Percentiles rank a stretch among this genome's conserved stretches.
Evolutionary conservation across 225 moss, liverwort and hornwort species (phyloP).

Genomic region (Bryoerythrophyllum caledonicum): DNA sequence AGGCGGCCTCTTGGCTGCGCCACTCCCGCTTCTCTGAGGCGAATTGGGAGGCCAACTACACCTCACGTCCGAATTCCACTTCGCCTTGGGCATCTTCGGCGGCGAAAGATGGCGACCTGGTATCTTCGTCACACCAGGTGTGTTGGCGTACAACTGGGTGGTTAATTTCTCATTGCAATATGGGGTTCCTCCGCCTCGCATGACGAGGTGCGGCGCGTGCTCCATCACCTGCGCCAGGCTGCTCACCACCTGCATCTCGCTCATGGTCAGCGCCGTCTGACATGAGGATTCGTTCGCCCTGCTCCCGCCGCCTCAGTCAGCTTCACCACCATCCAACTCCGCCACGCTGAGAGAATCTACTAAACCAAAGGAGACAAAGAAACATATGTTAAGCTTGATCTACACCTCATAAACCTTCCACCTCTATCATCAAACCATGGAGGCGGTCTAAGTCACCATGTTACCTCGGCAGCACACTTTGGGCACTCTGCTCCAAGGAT

Average conservation of each 20-base stretch:
- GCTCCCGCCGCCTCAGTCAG: conserved; percentile 9
- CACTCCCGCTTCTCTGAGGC: conserved; percentile 19
- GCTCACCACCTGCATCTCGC: conserved; percentile 39
- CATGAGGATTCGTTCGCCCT: conserved; percentile 27
- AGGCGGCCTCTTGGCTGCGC: background rate
- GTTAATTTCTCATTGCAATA: too few species aligned
- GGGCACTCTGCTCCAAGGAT: conserved; percentile 22
- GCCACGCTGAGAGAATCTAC: conserved; percentile 25
- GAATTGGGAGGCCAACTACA: conserved; percentile 41
- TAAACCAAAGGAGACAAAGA: background rate
- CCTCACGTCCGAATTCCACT: conserved; percentile 44
- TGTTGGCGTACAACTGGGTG: conserved; percentile 5
- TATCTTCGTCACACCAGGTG: conserved; percentile 1
- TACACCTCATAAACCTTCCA: background rate
- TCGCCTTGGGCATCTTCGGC: conserved; percentile 24
- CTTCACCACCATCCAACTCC: background rate
- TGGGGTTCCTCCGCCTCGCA: conserved; percentile 7
- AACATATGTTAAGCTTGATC: background rate
- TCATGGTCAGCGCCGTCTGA: conserved; percentile 32
- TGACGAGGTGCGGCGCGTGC: background rate
- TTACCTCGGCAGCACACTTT: conserved; percentile 25
- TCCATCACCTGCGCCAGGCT: conserved; percentile 30
- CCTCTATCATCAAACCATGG: background rate
- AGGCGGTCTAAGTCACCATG: background rate
- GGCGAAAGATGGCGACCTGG: conserved; percentile 17